Percentiles rank a stretch among this genome's conserved stretches.
These are phyloP conservation scores for Neonothopanus nambi DNA, from an alignment of 1,284 basidiomycete genomes.

Conservation along the genomic window DNA sequence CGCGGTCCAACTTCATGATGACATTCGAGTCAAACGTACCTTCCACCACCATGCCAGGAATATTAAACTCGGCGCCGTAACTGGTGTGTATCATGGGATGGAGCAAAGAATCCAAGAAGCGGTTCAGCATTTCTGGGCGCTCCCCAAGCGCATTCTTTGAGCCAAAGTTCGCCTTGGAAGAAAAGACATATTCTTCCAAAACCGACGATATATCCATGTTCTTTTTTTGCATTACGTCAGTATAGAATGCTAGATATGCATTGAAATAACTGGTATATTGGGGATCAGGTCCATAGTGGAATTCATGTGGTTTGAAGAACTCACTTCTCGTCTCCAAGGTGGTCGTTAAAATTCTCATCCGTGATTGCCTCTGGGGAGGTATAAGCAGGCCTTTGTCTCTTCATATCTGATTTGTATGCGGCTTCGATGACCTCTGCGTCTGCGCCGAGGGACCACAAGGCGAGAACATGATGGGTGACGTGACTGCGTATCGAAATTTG, in stretches of 20 bases:
- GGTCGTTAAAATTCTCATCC: slow-evolving; percentile 44
- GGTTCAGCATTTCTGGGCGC: slow-evolving; percentile 57
- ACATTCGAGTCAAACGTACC: slow-evolving; percentile 35
- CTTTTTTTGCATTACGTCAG: slow-evolving; percentile 34
- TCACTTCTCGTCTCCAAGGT: slow-evolving; percentile 50
- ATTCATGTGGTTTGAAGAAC: slow-evolving; percentile 14
- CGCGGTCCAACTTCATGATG: too few species aligned
- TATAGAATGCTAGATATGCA: slow-evolving; percentile 61
- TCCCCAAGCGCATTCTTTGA: slow-evolving; percentile 23
- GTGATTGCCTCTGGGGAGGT: slow-evolving; percentile 45
- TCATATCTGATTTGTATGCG: slow-evolving; percentile 42
- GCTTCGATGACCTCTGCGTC: slow-evolving; percentile 38
- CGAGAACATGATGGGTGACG: slow-evolving; percentile 50
- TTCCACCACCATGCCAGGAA: slow-evolving; percentile 65
- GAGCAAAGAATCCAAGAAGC: slow-evolving; percentile 57
- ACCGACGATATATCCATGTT: slow-evolving; percentile 40
- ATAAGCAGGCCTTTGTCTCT: slow-evolving; percentile 39
- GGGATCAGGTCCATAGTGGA: neutral
- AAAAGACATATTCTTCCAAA: slow-evolving; percentile 61
- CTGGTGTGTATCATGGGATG: slow-evolving; percentile 69
- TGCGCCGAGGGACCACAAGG: slow-evolving; percentile 51
- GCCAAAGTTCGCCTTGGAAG: slow-evolving; percentile 48
- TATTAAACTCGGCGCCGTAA: slow-evolving; percentile 63
- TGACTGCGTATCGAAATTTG: slow-evolving; percentile 36
- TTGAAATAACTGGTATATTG: slow-evolving; percentile 49